Conservation (phyloP, 192 early-diverging fungal species). For the Oehlia diaphana region DNA sequence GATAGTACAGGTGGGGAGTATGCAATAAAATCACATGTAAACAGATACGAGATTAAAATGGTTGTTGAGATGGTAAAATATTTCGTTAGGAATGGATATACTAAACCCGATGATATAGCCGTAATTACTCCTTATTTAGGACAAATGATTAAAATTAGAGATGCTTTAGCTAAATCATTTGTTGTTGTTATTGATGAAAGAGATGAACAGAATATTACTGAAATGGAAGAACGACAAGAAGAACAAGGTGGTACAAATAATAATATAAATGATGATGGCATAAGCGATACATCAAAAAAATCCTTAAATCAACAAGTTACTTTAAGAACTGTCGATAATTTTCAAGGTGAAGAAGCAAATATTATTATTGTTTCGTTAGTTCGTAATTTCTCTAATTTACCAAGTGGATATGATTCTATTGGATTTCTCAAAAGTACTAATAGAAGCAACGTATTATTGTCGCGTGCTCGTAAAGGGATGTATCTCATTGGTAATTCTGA, state of each 20-base stretch:
- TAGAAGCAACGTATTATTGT: conserved; percentile 57
- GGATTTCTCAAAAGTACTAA: conserved; percentile 59
- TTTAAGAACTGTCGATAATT: conserved; percentile 47
- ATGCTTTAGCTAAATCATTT: conserved; percentile 32
- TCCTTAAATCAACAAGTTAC: conserved; percentile 28
- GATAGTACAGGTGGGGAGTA: conserved; percentile 31
- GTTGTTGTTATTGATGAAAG: conserved; percentile 42
- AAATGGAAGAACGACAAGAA: conserved; percentile 4
- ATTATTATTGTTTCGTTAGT: conserved; percentile 47
- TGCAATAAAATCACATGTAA: conserved; percentile 49
- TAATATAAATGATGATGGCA: background rate
- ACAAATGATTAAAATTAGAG: conserved; percentile 48
- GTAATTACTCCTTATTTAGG: conserved; percentile 58
- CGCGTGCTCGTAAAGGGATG: conserved; percentile 61
- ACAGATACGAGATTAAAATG: conserved; percentile 53
- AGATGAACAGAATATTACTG: conserved; percentile 35
- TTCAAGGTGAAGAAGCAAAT: conserved; percentile 47
- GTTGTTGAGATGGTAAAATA: conserved; percentile 46
- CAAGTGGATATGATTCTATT: conserved; percentile 32
- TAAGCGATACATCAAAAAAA: background rate
- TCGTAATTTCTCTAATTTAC: conserved; percentile 28
- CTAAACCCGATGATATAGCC: conserved; percentile 46
- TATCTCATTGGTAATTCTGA: conserved; percentile 53
- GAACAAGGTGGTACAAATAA: too few relatives aligned
- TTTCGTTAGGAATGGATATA: conserved; percentile 53